Base-by-base conservation (phyloP, 768 basidiomycete species). In the Tricholoma sp. region DNA sequence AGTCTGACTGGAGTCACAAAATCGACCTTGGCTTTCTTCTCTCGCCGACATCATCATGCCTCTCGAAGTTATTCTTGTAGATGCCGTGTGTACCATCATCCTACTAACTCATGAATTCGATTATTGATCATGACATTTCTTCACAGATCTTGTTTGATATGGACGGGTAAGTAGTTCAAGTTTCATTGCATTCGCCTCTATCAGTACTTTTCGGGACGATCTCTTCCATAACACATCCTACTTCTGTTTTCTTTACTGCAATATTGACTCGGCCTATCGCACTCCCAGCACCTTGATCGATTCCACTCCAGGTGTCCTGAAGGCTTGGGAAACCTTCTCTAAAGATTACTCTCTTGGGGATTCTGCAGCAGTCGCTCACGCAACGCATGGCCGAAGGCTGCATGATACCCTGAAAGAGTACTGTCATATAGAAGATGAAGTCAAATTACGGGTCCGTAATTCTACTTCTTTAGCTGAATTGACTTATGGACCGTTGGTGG, bases 231-330 rank as follows among this genome's bases (percentile, higher is more conserved):
- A n/a, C 33, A 17, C 13, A 2, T 31, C 12, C 42, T 11, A 28
- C 13, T 15, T 37, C 1, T 37, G 24, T 24, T 24, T 15, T 6
- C 37, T 15, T 15, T 42, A 10, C 6, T 42, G 17, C 44, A 45
- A 13, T 55, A 18, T 31, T 49, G n/a, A 31, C 15, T 15, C 29
- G 29, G 15, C 4, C 28, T 47, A 45, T 10, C 3, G 4, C 17
- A 49, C n/a, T 48, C 32, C 11, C 64, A 89, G 87, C 41, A 90
- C 87, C 6, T 77, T 88, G 57, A 81, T 88, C 64, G 90, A 93
- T 71, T 91, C 90, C 2, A 93, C 91, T 4, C 89, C 89, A 1
- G 92, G 91, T 4, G 87, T 93, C n/a, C 60, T 83, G 51, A 79
- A 79, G 57, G 87, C 89, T 7, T 94, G 92, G 92, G 74, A 80